Base-by-base conservation (phyloP, 495 filamentous ascomycete species). In the Xylaria castorea region DNA sequence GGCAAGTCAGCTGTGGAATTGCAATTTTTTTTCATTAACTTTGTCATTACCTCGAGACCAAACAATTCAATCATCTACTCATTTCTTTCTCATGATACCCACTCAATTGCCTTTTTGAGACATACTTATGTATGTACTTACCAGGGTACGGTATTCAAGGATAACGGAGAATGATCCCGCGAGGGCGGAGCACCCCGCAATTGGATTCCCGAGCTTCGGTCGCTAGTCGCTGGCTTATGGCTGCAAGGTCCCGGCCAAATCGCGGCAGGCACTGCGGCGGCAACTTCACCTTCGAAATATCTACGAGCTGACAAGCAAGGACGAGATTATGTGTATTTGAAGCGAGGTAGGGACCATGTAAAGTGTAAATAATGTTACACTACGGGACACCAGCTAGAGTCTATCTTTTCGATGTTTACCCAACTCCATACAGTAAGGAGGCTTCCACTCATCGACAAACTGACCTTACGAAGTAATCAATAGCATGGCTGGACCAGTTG, bases 231-330 rank as follows among this genome's bases (percentile, higher is more conserved):
- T 38, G 36, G 27, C 53, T 58, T 58, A 34, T 65, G 22, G 25
- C 63, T 66, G 22, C 63, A 67, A 67, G 46, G 16, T 25, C 44
- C 46, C 8, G 30, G 64, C 32, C 27, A n/a, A 53, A 38, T n/a
- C n/a, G 44, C 64, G 44, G 63, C 63, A 66, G 40, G 25, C 58
- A 27, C 18, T 44, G 42, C 25, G 40, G 42, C 25, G 40, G 63
- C 63, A 48, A 64, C 20, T 30, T 34, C 2, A 61, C 11, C 20
- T 27, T n/a, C 50, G 4, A 5, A 30, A 55, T 30, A 32, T 58
- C 1, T 51, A 3, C 18, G 30, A 63, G 60, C 60, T 38, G 60
- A 42, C 61, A 46, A 27, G 63, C 63, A 66, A 18, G 63, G 27
- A 44, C 62, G 8, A 27, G 18, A 6, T n/a, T 5, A 22, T 20